Percentiles rank a stretch among this genome's conserved stretches.
These are phyloP conservation scores for Aspergillus fumigatus DNA, from an alignment of 2,329 filamentous ascomycete species.

Conservation along the genomic window DNA sequence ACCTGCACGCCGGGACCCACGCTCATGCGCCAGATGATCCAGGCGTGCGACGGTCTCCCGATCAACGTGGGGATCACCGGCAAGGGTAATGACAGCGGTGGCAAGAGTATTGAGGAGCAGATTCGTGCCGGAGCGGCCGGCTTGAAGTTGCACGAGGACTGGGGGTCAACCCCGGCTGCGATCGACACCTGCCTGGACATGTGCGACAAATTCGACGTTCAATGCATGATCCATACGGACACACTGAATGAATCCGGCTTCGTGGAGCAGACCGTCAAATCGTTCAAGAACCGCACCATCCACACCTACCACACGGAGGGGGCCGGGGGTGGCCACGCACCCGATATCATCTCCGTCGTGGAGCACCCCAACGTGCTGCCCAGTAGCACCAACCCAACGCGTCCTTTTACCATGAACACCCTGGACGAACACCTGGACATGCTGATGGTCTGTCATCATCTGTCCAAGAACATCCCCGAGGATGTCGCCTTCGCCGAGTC, in stretches of 20 bases:
- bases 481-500: constrained; percentile 94
- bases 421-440: constrained; percentile 96
- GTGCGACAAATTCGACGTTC: constrained; percentile 87
- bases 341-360: constrained; percentile 92
- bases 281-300: constrained; percentile 81
- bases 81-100: constrained; percentile 82
- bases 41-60: constrained; percentile 75
- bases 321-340: constrained; percentile 88
- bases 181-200: constrained; percentile 83
- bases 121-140: constrained; percentile 79
- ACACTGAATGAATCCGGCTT: constrained; percentile 97
- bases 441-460: constrained; percentile 96
- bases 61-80: constrained; percentile 88
- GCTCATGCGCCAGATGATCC: constrained; percentile 83
- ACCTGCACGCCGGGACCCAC: constrained; percentile 86
- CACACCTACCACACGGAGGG: constrained; percentile 98
- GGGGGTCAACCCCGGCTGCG: constrained; percentile 84
- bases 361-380: constrained; percentile 85
- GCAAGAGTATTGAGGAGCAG: constrained; percentile 70
- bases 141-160: constrained; percentile 93
- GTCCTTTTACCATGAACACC: constrained; percentile 86
- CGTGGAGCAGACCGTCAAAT: constrained; percentile 82
- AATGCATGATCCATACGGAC: constrained; percentile 92
- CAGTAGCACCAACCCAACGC: constrained; percentile 85
- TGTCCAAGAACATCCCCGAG: constrained; percentile 88